These are phyloP conservation scores for Akanthomyces lecanii DNA, from an alignment of 2,329 filamentous ascomycete genomes.

Conservation along the genomic window DNA sequence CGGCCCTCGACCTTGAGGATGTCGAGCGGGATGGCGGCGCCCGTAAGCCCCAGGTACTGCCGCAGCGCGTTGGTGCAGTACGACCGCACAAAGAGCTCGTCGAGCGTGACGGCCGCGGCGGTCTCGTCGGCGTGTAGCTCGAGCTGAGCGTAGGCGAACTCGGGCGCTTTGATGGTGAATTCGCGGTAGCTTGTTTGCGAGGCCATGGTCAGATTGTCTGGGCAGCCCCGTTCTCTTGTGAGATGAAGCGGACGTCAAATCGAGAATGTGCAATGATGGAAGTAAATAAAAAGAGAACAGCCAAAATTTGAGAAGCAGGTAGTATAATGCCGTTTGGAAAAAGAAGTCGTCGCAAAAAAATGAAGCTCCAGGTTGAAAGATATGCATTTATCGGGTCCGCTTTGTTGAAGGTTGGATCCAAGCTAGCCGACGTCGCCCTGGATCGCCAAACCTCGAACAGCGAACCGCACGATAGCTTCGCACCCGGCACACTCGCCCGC, in stretches of 20 bases:
- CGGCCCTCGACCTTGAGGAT: constrained; percentile 57
- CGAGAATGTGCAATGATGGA: not conserved
- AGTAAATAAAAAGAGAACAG: not conserved
- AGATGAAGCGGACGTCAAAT: not conserved
- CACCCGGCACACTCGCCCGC: not conserved
- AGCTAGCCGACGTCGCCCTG: not conserved
- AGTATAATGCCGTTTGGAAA: not conserved
- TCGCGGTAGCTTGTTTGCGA: constrained; percentile 23
- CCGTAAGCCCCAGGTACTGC: constrained; percentile 67
- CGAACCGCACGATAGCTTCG: not conserved
- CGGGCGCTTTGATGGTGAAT: constrained; percentile 45
- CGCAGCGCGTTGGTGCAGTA: constrained; percentile 61
- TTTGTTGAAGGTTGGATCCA: not conserved
- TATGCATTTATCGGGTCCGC: constrained; percentile 17
- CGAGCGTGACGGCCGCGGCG: constrained; percentile 37
- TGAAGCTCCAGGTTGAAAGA: not conserved
- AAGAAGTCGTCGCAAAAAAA: not conserved
- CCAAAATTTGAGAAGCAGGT: not conserved
- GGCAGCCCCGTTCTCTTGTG: not conserved
- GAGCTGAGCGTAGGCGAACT: constrained; percentile 55
- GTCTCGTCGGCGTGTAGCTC: constrained; percentile 36
- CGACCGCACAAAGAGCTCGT: constrained; percentile 58
- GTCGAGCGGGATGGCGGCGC: constrained; percentile 64
- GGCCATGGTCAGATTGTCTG: not conserved
- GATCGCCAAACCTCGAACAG: not conserved